Base-by-base conservation (phyloP, 371 early-diverging fungal genomes). In the Actinomucor elegans region DNA sequence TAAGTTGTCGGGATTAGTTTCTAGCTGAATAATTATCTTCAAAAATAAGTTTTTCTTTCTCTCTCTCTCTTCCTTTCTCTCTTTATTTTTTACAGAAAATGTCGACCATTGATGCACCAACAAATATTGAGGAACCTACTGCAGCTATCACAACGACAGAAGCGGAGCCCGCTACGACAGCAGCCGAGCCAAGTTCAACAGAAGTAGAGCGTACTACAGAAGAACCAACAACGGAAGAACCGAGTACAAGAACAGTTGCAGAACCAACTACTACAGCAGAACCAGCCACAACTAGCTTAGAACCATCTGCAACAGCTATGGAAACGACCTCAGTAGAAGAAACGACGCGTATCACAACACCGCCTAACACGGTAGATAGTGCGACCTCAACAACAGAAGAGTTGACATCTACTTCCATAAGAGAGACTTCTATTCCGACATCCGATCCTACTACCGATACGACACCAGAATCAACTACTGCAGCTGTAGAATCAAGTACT, bases 21-120 rank as follows among this genome's bases (percentile, higher is more conserved):
- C n/a, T n/a, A n/a, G n/a, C n/a, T n/a, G n/a, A n/a, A n/a, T n/a
- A n/a, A n/a, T n/a, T n/a, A n/a, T n/a, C n/a, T n/a, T n/a, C n/a
- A n/a, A n/a, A n/a, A n/a, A n/a, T n/a, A n/a, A 15, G 8, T 31
- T 21, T 26, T 40, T 45, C 28, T 28, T 15, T 50, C 6, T 31
- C 31, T 52, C 26, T 59, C 12, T 28, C 15, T 28, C 38, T 24
- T 24, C 33, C 24, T 42, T 33, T 9, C 21, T 4, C 7, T 28
- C 5, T 10, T 17, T 33, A 12, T 43, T 29, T 12, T 3, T 18
- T 15, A 10, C 20, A 35, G 27, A 4, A 27, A 33, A 53, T 53
- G 53, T 53, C 60, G 20, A 31, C 49, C 4, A 36, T 37, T 44
- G 56, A 42, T 26, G n/a, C 42, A 18, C n/a, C 48, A n/a, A 27